Evolutionary conservation across 495 filamentous ascomycete genomes (phyloP).

Genomic region (Penicillium steckii): DNA sequence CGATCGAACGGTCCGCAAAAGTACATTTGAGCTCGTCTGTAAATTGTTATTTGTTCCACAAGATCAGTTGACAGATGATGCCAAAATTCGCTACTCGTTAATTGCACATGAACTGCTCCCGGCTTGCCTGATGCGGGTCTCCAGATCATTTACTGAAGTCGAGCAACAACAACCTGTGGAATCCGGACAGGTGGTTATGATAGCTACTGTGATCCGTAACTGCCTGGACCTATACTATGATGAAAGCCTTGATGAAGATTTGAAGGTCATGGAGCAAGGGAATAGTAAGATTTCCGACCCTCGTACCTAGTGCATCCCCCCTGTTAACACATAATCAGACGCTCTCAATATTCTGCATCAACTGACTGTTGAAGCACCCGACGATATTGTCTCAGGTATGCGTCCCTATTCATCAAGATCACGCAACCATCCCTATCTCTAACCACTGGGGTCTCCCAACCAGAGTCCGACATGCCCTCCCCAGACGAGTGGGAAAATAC

Average conservation of each 20-base stretch:
- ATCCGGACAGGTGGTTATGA: conserved; percentile 34
- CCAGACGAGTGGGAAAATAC: conserved; percentile 47
- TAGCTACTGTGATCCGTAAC: conserved; percentile 39
- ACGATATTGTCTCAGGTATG: conserved; percentile 40
- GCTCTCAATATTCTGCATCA: conserved; percentile 32
- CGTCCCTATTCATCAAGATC: conserved; percentile 21
- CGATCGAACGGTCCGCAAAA: conserved; percentile 52
- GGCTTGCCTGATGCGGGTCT: conserved; percentile 2
- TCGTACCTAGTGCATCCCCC: neutral
- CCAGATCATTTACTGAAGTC: neutral
- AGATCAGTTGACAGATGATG: conserved; percentile 28
- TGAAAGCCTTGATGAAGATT: conserved; percentile 40
- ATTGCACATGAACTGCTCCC: conserved; percentile 37
- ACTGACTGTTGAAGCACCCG: conserved; percentile 34
- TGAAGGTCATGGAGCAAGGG: conserved; percentile 28
- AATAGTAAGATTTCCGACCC: conserved; percentile 31
- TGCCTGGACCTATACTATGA: conserved; percentile 43
- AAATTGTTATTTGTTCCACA: conserved; percentile 51
- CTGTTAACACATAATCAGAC: conserved; percentile 17
- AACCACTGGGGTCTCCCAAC: neutral
- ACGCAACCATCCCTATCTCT: conserved; percentile 26
- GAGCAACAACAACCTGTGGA: conserved; percentile 30
- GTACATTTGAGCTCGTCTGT: conserved; percentile 55
- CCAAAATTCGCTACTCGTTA: conserved; percentile 14
- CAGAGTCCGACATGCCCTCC: conserved; percentile 45